Percentiles rank a stretch among this genome's conserved stretches.
These are phyloP conservation scores for Cadophora malorum DNA, from an alignment of 2,329 filamentous ascomycete genomes.

Conservation along the genomic window DNA sequence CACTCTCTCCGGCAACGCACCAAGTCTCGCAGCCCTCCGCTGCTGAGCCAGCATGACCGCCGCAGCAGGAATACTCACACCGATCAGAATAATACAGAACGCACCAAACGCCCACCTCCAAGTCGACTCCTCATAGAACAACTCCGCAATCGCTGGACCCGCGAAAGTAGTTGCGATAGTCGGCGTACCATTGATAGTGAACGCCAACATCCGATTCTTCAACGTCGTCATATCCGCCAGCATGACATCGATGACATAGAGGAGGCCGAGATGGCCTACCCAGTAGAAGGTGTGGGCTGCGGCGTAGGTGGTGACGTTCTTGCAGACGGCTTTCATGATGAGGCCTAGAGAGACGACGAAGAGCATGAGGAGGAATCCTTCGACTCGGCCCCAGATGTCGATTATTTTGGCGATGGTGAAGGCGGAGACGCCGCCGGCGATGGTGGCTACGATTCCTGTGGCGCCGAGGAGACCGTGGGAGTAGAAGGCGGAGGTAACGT, in stretches of 20 bases:
- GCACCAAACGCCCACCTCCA: slow-evolving; percentile 73
- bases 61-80: slow-evolving; percentile 64
- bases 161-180: slow-evolving; percentile 70
- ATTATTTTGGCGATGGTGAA: slow-evolving; percentile 71
- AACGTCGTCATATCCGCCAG: slow-evolving; percentile 72
- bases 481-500: slow-evolving; percentile 26
- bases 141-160: slow-evolving; percentile 57
- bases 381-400: slow-evolving; percentile 70
- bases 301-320: slow-evolving; percentile 64
- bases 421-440: slow-evolving; percentile 65
- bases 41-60: slow-evolving; percentile 57
- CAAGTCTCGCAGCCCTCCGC: slow-evolving; percentile 61
- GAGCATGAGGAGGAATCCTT: slow-evolving; percentile 64
- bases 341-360: slow-evolving; percentile 58
- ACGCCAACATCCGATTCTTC: slow-evolving; percentile 58
- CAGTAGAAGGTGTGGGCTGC: slow-evolving; percentile 62
- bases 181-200: slow-evolving; percentile 34
- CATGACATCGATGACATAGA: slow-evolving; percentile 53
- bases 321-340: slow-evolving; percentile 69
- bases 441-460: slow-evolving; percentile 54
- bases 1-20: slow-evolving; percentile 51
- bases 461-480: slow-evolving; percentile 17
- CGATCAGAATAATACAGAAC: slow-evolving; percentile 67
- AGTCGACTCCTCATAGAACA: slow-evolving; percentile 57
- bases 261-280: slow-evolving; percentile 22